Evolutionary conservation across 176 grass and related monocot genomes (phyloP).

Genomic region (Chrysopogon serrulatus): DNA sequence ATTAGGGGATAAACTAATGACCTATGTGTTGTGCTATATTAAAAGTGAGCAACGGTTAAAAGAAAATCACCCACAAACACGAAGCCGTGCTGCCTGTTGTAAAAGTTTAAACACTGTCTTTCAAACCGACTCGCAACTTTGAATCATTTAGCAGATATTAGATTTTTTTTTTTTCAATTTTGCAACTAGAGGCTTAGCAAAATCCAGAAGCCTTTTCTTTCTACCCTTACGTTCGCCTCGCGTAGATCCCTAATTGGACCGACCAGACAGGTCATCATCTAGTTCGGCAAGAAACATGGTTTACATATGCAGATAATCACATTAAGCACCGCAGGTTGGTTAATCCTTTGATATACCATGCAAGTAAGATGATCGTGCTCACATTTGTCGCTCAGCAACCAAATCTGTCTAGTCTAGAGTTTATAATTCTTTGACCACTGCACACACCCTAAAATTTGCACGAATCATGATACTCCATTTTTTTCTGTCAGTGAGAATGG

Average conservation of each 20-base stretch:
- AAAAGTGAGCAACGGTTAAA: too few species aligned
- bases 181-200: too few species aligned
- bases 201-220: background rate
- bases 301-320: background rate
- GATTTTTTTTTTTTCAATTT: too few species aligned
- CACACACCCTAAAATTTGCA: too few species aligned
- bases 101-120: background rate
- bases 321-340: background rate
- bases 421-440: too few species aligned
- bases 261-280: background rate
- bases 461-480: background rate
- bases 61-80: too few species aligned
- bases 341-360: background rate
- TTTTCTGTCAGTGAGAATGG: background rate
- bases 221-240: background rate
- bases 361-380: background rate
- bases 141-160: background rate
- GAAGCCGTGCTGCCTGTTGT: too few species aligned
- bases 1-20: background rate
- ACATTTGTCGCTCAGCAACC: background rate
- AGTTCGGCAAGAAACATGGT: background rate
- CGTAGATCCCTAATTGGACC: background rate
- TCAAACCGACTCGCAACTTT: background rate
- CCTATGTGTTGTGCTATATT: too few species aligned
- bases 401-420: background rate